Evolutionary conservation across 345 rosid genomes (phyloP), one percentile per base, ranked within the genome.

Genomic region (Sisymbrium irio): DNA sequence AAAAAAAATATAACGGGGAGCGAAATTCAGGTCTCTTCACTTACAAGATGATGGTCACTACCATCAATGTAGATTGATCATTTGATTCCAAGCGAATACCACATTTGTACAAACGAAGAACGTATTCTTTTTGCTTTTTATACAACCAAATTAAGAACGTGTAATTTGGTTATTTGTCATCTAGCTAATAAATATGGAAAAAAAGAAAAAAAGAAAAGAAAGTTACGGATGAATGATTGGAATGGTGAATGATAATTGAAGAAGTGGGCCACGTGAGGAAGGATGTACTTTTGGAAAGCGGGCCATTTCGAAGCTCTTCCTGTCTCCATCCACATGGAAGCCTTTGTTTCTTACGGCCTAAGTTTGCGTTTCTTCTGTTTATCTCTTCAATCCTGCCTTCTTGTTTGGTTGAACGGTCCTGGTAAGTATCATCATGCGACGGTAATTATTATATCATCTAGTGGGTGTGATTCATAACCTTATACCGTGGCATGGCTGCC

Each of bases 161-260:
- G 45, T 65, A 49, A 60, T 53, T 36, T 69, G 70, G 69, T 25
- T 35, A 10, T 33, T 51, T 75, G 69, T 50, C 74, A 32, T 32
- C 35, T 67, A 60, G 78, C 62, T 51, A 33, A 60, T 30, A 40
- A 62, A 39, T 69, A 49, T 61, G 42, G 42, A 53, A 53, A 54
- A 40, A 53, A 19, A 51, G 35, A 67, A 19, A 32, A 0, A 22
- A 1, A 14, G 49, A 36, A 68, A 62, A 17, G 6, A 32, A 19
- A 60, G 75, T 54, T 66, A 69, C 70, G 18, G 74, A 75, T 68
- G 70, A 75, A 68, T 75, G 69, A 75, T 75, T 67, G 65, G 62
- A 62, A 53, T 42, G 75, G 63, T 53, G 69, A 62, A 49, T 68
- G 56, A 76, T 76, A 55, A 76, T 76, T 53, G 75, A 69, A 51